A percentile compares a stretch with the other conserved stretches of the same genome.
phyloP scores from a whole-genome alignment of 306 rosid genomes.

The Casuarina equisetifolia region DNA sequence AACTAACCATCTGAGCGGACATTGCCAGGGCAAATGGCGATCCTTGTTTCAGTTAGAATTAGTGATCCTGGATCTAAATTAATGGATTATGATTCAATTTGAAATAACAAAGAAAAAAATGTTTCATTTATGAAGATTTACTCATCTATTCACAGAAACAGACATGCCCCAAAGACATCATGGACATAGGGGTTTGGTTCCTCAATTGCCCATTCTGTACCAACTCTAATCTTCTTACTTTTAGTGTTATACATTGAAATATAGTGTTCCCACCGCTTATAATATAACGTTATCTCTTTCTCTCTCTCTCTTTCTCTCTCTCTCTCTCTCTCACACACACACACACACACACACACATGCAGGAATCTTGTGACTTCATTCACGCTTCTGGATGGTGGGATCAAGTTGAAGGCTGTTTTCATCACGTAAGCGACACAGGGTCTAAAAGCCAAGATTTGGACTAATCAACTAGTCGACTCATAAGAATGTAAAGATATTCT shows the following conservation, averaged over 20 bases:
- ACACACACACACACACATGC: neutral
- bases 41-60: neutral
- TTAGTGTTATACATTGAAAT: neutral
- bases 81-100: neutral
- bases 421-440: constrained; percentile 1
- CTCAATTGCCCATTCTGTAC: neutral
- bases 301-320: constrained; percentile 10
- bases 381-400: constrained; percentile 12
- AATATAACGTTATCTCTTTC: neutral
- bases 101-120: neutral
- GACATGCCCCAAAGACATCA: neutral
- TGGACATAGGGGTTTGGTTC: neutral
- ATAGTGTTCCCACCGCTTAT: neutral
- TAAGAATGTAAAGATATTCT: constrained; percentile 4
- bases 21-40: neutral
- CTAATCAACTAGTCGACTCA: constrained; percentile 7
- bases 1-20: constrained; percentile 4
- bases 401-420: constrained; percentile 10
- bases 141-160: neutral
- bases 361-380: constrained; percentile 6
- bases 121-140: neutral
- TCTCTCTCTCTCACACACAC: constrained; percentile 6
- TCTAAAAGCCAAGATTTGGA: neutral
- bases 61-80: neutral
- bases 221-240: neutral